phyloP scores from a whole-genome alignment of 164 flowering plant genomes.

The Echeveria elegans region DNA sequence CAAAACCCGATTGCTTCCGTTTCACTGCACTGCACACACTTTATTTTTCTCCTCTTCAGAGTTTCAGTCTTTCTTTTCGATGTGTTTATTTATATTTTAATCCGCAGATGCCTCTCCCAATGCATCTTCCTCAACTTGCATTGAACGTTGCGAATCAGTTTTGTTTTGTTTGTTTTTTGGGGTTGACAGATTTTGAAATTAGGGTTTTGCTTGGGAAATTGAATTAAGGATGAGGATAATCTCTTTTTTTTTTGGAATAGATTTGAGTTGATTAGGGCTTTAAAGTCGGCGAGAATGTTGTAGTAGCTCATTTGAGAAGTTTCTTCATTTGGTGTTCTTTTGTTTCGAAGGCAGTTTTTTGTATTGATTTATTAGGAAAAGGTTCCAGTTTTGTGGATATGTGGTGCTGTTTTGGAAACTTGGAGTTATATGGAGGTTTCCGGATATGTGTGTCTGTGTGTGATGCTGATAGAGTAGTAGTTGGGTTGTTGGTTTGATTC shows the following conservation, averaged over 20 bases:
- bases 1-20: no score
- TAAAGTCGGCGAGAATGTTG: neutral
- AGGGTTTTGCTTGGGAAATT: neutral
- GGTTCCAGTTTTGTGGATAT: neutral
- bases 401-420: neutral
- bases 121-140: no score
- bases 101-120: no score
- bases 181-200: no score
- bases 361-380: neutral
- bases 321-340: neutral
- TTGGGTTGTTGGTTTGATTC: slow-evolving; percentile 4
- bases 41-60: no score
- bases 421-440: neutral
- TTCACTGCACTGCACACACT: no score
- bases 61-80: no score
- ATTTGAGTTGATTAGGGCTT: neutral
- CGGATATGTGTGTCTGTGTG: neutral
- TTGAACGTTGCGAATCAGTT: no score
- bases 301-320: neutral
- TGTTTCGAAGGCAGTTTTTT: neutral
- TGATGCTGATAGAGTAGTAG: neutral
- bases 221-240: neutral
- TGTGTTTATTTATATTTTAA: no score
- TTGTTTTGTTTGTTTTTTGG: no score
- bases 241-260: no score